Base-by-base conservation (phyloP, 2,329 filamentous ascomycete species). In the Trichoderma cornu-damae region DNA sequence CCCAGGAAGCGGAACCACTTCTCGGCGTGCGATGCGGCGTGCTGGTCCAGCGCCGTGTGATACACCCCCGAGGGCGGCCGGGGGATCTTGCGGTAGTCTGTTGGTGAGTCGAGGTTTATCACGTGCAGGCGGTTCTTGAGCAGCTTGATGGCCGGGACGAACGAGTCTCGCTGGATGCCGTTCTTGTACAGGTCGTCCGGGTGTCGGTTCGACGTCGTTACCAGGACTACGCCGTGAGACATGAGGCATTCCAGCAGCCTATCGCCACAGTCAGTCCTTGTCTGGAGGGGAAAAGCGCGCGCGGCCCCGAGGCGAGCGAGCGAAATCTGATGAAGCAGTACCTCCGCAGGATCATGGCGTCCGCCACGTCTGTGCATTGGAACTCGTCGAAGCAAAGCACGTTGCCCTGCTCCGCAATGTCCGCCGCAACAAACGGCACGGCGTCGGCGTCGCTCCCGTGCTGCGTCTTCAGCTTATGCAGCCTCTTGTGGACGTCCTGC, bases 301-400 rank as follows among this genome's bases (percentile, higher is more conserved):
- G n/a, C 8, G 16, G 8, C 18, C 8, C 3, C 4, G 14, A 20
- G 4, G 16, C 14, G 35, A 12, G 14, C 37, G 35, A 18, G 9
- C 12, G 26, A 14, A 48, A 32, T 22, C 2, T 26, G 11, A 4
- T n/a, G 8, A 16, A 1, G 5, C 34, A 16, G 59, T 71, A 85
- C 79, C 89, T 81, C 65, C 94, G 82, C 64, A 99, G 72, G 65
- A 99, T 99, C 94, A 99, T 99, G 65, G 94, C 94, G 75, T 97
- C 93, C 14, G 94, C 94, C 30, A 99, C 93, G 73, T 99, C 94
- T 37, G 94, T 99, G 69, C 92, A 96, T 70, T 99, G 94, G 69
- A 99, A 99, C 75, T 99, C 94, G 72, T 99, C 94, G 69, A 99
- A 99, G 72, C 94, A 99, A 38, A 99, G 78, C 24, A 99, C 90